Conservation (phyloP, 345 rosid genomes). For the Dimocarpus longan region DNA sequence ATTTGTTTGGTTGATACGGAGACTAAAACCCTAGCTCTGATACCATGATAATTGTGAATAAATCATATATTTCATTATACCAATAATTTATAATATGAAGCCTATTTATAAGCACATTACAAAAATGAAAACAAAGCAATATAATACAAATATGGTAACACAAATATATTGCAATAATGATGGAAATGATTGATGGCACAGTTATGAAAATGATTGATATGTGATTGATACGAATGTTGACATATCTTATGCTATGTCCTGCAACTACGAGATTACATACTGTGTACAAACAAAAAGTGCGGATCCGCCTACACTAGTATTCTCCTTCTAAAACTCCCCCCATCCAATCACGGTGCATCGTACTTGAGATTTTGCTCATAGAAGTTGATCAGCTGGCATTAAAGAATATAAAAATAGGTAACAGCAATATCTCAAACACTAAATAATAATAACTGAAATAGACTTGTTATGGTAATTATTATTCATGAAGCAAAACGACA, state of each 20-base stretch:
- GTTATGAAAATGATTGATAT: no score
- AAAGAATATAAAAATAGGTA: background rate
- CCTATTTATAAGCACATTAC: no score
- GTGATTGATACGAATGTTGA: no score
- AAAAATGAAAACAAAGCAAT: no score
- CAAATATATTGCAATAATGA: no score
- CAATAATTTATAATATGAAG: no score
- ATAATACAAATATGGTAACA: no score
- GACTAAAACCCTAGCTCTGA: no score
- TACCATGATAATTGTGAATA: no score
- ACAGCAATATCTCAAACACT: conserved; percentile 3
- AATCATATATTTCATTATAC: no score
- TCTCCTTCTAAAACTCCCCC: conserved; percentile 14
- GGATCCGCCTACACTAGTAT: conserved; percentile 5
- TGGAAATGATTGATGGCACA: no score
- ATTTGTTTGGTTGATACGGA: no score
- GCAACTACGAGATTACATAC: conserved; percentile 26
- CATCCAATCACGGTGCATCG: conserved; percentile 42
- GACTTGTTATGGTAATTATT: background rate
- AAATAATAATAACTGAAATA: background rate
- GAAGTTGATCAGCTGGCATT: conserved; percentile 73
- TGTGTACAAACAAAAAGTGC: conserved; percentile 19
- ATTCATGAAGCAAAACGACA: background rate
- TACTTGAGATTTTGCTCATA: conserved; percentile 94
- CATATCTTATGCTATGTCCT: conserved; percentile 23